phyloP scores from a whole-genome alignment of 106 monocot genomes.

The Phalaenopsis aphrodite region DNA sequence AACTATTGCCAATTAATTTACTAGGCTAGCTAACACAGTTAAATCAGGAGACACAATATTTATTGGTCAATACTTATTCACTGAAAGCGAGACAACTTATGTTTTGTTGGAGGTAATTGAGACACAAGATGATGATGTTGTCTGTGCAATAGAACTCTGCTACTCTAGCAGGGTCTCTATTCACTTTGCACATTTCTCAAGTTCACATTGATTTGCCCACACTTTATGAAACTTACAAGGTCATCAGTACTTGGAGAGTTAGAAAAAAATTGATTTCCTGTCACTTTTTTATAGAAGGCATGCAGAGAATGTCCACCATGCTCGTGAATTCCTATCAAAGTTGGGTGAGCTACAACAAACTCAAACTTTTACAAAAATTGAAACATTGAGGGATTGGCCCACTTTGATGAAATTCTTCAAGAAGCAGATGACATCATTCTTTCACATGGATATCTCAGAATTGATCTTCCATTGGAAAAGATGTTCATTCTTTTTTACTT shows the following conservation, averaged over 20 bases:
- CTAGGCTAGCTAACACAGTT: constrained; percentile 63
- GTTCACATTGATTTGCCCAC: constrained; percentile 78
- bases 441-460: constrained; percentile 86
- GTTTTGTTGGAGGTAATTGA: constrained; percentile 85
- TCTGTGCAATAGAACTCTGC: constrained; percentile 78
- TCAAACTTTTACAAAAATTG: constrained; percentile 80
- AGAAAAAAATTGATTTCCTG: constrained; percentile 72
- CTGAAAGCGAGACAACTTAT: constrained; percentile 86
- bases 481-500: constrained; percentile 9
- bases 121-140: constrained; percentile 70
- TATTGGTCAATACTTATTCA: constrained; percentile 84
- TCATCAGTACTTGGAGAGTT: constrained; percentile 62
- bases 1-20: constrained; percentile 63
- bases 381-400: constrained; percentile 76
- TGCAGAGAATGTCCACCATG: constrained; percentile 68
- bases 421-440: constrained; percentile 96
- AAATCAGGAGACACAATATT: constrained; percentile 75
- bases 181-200: constrained; percentile 77
- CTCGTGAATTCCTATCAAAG: constrained; percentile 69
- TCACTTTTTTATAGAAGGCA: constrained; percentile 81
- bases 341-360: constrained; percentile 66
- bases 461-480: constrained; percentile 97
- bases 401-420: constrained; percentile 95
- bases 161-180: constrained; percentile 70
- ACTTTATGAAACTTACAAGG: constrained; percentile 79